Evolutionary conservation across 2,329 filamentous ascomycete species (phyloP), one percentile per base, ranked within the genome.

Genomic region (Fusarium sp.): DNA sequence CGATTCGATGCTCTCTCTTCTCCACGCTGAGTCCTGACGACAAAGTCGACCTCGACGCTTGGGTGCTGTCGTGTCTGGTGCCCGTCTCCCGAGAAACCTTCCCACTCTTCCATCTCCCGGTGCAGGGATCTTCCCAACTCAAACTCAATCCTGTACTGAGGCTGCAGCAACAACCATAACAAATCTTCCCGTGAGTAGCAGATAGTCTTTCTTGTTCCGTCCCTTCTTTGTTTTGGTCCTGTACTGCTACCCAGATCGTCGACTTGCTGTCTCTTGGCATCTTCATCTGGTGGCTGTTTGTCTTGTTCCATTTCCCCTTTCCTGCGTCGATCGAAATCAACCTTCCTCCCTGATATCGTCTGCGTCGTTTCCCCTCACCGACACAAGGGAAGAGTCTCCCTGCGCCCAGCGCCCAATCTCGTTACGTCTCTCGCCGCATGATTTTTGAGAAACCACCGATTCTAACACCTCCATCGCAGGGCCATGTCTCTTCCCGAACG

Each of bases 401-500:
- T 68, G 33, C 63, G 54, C 69, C 33, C 50, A 54, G 64, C 57
- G 61, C 33, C 35, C 64, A 64, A 60, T 64, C 60, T 56, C n/a
- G 33, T 60, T 50, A 58, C 61, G 41, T 57, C 54, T 60, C 39
- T 57, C 45, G 16, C 59, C 65, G 33, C 35, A 58, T 63, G 27
- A 39, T 45, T 35, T 58, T 29, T 31, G 37, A 64, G 52, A 50
- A 62, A 43, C 57, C 20, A 29, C 60, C 67, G 31, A 59, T 69
- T 75, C 78, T 78, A 78, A 79, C 69, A 63, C 67, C 63, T 27
- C 22, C 64, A 52, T 66, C 45, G 57, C 73, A 87, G 85, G 81
- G 85, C 78, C 80, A 92, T 92, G 90, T 90, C 90, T 84, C 87
- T 90, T 75, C 89, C 89, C 73, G 86, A 89, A 81, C 88, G 92